Evolutionary conservation across 139 green algal species (phyloP).

Genomic region (Deuterostichococcus epilithicus): DNA sequence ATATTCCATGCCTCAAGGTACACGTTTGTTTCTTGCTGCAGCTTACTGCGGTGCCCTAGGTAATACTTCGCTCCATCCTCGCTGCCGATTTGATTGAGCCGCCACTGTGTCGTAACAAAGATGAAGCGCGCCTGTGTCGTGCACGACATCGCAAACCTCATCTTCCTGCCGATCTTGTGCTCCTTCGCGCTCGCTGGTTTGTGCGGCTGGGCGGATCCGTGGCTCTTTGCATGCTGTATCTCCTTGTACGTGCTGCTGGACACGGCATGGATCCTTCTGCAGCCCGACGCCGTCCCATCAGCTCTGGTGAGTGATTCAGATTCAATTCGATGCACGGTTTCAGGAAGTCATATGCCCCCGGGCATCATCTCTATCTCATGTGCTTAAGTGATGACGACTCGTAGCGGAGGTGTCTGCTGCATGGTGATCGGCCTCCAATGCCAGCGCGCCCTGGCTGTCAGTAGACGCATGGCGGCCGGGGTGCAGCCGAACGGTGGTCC

Average conservation of each 20-base stretch:
- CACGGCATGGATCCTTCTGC: conserved; percentile 30
- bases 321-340: conserved; percentile 45
- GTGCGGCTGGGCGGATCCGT: conserved; percentile 12
- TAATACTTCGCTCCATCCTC: too few species aligned
- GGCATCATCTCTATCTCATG: conserved; percentile 15
- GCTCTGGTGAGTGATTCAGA: too few species aligned
- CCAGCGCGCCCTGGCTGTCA: too few species aligned
- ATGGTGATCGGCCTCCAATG: background rate
- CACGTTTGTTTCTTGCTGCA: conserved; percentile 3
- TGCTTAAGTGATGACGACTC: background rate
- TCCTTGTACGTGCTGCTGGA: conserved; percentile 36
- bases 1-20: too few species aligned
- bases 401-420: background rate
- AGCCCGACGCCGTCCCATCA: conserved; percentile 35
- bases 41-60: conserved; percentile 6
- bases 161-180: conserved; percentile 24
- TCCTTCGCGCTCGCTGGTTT: conserved; percentile 19
- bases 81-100: too few species aligned
- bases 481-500: background rate
- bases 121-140: conserved; percentile 1
- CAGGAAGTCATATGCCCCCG: conserved; percentile 33
- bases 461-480: background rate
- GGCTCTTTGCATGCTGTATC: conserved; percentile 5
- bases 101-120: too few species aligned
- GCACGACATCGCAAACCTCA: conserved; percentile 35